Conservation (phyloP, 257 asterid species). For the Avicennia marina region DNA sequence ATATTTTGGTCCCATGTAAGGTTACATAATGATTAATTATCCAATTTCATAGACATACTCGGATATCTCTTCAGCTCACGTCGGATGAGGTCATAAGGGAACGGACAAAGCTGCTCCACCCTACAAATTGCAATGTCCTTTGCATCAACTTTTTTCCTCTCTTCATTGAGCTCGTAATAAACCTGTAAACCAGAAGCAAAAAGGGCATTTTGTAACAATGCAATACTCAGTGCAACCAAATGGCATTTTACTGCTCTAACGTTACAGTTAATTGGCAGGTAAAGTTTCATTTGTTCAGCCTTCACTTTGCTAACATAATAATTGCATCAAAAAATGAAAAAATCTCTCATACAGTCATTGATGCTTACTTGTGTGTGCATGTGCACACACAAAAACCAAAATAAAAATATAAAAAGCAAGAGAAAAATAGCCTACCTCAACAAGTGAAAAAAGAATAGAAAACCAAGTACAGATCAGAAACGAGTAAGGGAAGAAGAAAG, state of each 20-base stretch:
- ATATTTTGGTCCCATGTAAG: too few relatives aligned
- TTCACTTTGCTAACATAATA: not conserved
- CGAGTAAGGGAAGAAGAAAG: constrained; percentile 7
- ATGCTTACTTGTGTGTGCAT: too few relatives aligned
- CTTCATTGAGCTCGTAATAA: constrained; percentile 83
- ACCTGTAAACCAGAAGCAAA: constrained; percentile 38
- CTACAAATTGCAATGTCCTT: constrained; percentile 87
- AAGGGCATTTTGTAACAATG: not conserved
- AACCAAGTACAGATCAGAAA: not conserved
- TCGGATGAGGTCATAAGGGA: constrained; percentile 83
- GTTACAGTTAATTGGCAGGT: not conserved
- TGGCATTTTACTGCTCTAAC: too few relatives aligned
- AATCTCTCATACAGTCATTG: too few relatives aligned
- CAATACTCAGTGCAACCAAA: too few relatives aligned
- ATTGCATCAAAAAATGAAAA: not conserved
- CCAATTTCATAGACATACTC: constrained; percentile 39
- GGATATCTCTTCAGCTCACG: constrained; percentile 95
- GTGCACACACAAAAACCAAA: too few relatives aligned
- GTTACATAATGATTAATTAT: not conserved
- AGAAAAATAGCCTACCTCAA: not conserved
- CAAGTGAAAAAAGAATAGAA: not conserved
- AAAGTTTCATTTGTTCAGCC: not conserved
- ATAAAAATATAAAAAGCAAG: not conserved
- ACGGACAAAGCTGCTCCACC: constrained; percentile 94
- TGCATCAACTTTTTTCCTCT: constrained; percentile 56